Evolutionary conservation across 2,329 filamentous ascomycete species (phyloP), one percentile per base, ranked within the genome.

Genomic region (Myriosclerotinia duriaeana): DNA sequence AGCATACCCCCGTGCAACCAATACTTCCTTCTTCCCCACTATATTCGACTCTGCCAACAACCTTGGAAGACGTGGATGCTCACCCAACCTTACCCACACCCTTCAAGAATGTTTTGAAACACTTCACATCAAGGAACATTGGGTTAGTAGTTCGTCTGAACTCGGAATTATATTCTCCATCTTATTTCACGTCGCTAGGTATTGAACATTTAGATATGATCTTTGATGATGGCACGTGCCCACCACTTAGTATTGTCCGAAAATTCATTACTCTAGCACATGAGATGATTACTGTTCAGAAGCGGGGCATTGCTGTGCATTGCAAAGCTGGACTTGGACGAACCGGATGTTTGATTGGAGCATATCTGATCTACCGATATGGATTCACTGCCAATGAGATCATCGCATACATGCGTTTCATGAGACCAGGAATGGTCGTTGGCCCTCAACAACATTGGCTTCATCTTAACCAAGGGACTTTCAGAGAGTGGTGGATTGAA

Each of bases 161-260:
- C 82, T 98, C 93, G 0, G 91, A 93, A 72, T 86, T 99, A 9
- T 99, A 99, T 82, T 96, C 92, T 0, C 91, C 95, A 0, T 93
- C 93, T n/a, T 97, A 94, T 81, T 99, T 99, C 78, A 95, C 94
- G 70, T 92, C 93, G 4, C 83, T 99, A 63, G 94, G 94, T 40
- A 98, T 99, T 75, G 89, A 93, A 74, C 95, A 99, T 77, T 83
- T 98, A 52, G 95, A 99, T 80, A 99, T 99, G 95, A 98, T 99
- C 75, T 99, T 99, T 76, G 95, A 98, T 75, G 95, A 99, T 74
- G 95, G 95, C 71, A 99, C 95, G 5, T 99, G 95, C 78, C 95
- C 95, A 30, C 88, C 92, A 2, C 82, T 99, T 63, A 87, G 87
- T 22, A 89, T 93, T n/a, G 95, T 99, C 38, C 88, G 92, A 72